Evolutionary conservation across 805 yeast species (phyloP).

Genomic region (Kodamaea laetipori): DNA sequence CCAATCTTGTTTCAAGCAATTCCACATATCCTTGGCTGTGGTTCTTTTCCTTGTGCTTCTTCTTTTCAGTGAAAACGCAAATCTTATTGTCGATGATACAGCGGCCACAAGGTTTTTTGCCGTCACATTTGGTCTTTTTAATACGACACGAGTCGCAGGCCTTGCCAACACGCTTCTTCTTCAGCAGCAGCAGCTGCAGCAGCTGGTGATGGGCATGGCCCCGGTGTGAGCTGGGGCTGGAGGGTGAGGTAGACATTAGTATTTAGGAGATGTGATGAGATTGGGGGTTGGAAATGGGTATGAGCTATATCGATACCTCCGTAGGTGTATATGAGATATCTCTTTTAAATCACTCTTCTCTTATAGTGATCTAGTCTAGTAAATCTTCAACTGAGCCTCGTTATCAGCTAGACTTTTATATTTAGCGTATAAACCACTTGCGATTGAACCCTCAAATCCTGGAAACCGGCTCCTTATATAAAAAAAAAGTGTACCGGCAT

Average conservation of each 20-base stretch:
- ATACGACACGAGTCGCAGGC: conserved; percentile 66
- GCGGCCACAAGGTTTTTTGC: conserved; percentile 59
- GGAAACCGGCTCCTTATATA: conserved; percentile 4
- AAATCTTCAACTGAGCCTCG: too few species aligned
- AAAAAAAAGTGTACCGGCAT: background rate
- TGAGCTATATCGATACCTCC: too few species aligned
- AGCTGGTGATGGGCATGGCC: conserved; percentile 9
- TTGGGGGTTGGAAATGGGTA: background rate
- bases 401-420: too few species aligned
- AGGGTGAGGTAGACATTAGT: background rate
- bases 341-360: too few species aligned
- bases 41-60: conserved; percentile 53
- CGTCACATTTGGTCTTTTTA: conserved; percentile 66
- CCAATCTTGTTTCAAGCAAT: conserved; percentile 58
- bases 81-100: conserved; percentile 58
- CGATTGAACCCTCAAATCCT: background rate
- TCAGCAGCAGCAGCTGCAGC: conserved; percentile 15
- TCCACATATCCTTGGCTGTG: conserved; percentile 66
- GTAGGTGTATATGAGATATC: too few species aligned
- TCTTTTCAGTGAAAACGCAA: conserved; percentile 60
- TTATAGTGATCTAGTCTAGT: too few species aligned
- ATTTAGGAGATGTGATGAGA: conserved; percentile 7
- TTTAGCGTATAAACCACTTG: background rate
- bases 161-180: conserved; percentile 60
- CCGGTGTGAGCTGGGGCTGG: background rate